Base-by-base conservation (phyloP, 2,329 filamentous ascomycete genomes). In the Elsinoe fawcettii region DNA sequence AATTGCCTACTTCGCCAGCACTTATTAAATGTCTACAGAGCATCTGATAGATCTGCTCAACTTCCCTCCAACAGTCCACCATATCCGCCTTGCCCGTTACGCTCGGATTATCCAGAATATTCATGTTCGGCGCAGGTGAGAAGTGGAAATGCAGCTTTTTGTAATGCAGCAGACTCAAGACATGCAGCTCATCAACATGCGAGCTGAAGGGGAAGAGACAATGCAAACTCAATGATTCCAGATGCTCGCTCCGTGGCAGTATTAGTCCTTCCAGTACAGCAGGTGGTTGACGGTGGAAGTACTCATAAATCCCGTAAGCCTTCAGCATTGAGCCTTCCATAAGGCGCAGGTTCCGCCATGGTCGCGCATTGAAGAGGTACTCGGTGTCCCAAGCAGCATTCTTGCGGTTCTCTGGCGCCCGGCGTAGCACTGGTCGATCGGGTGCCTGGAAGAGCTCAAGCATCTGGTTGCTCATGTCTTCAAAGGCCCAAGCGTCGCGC, bases 311-410 rank as follows among this genome's bases (percentile, higher is more conserved):
- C 47, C 79, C 79, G 70, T 88, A 91, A 5, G 82, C 85, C 58
- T 78, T 78, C n/a, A 86, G 78, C 3, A 83, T 88, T 0, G 86
- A 88, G 7, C 86, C 86, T 71, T 92, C 87, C 66, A 91, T 91
- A 61, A 90, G 80, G 1, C 80, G 73, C 0, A 90, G 64, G 16
- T 80, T 77, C 0, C 75, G 77, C 87, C 88, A 91, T 1, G 79
- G 79, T 1, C 80, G 77, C n/a, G 80, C 72, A 23, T 76, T 76
- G 44, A 88, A 77, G 0, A 89, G 30, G 18, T 57, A 55, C 37
- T 55, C 36, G 9, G 53, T 55, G 18, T 55, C 53, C 53, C 53
- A 55, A 2, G 53, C 53, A 7, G 36, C 27, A 20, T 43, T 55
- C 25, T 36, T 34, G 6, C 22, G 20, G 20, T 20, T 32, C 37